phyloP scores from a whole-genome alignment of 2,329 filamentous ascomycete species.

The Pezicula rhizophila region DNA sequence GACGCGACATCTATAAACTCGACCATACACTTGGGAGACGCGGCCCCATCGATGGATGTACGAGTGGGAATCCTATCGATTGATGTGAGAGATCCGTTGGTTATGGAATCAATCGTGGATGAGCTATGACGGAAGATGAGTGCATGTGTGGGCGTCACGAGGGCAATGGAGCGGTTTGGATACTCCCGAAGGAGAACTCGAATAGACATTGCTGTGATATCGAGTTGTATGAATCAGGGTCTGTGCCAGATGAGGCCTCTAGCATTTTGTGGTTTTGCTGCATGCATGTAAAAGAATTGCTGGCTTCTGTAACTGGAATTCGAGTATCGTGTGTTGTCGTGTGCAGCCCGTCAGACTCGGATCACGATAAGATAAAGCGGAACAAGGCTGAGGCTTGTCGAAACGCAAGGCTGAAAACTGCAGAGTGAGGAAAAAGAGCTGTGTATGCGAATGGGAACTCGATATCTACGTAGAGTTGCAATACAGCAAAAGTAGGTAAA shows the following conservation, averaged over 20 bases:
- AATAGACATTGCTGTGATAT: constrained; percentile 24
- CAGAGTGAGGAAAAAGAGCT: no score
- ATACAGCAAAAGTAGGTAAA: no score
- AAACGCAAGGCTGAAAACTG: no score
- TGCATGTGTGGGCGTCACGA: constrained; percentile 72
- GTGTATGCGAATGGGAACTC: no score
- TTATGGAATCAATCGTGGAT: constrained; percentile 51
- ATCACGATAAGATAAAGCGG: neutral
- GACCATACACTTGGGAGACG: constrained; percentile 62
- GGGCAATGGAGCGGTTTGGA: constrained; percentile 80
- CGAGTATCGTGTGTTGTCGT: neutral
- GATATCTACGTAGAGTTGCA: no score
- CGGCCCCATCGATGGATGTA: constrained; percentile 16
- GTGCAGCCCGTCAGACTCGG: no score
- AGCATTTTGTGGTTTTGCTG: neutral
- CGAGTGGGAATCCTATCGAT: constrained; percentile 41
- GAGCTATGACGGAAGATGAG: constrained; percentile 78
- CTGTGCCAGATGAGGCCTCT: neutral
- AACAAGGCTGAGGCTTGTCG: neutral
- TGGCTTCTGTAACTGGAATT: neutral
- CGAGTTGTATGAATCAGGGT: neutral
- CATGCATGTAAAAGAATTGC: no score
- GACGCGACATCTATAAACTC: constrained; percentile 67
- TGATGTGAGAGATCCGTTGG: constrained; percentile 54
- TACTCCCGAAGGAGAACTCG: constrained; percentile 61